A percentile compares a stretch with the other conserved stretches of the same genome.
These are phyloP conservation scores for Musa troglodytarum DNA, from an alignment of 176 grass and related monocot species.

Conservation along the genomic window DNA sequence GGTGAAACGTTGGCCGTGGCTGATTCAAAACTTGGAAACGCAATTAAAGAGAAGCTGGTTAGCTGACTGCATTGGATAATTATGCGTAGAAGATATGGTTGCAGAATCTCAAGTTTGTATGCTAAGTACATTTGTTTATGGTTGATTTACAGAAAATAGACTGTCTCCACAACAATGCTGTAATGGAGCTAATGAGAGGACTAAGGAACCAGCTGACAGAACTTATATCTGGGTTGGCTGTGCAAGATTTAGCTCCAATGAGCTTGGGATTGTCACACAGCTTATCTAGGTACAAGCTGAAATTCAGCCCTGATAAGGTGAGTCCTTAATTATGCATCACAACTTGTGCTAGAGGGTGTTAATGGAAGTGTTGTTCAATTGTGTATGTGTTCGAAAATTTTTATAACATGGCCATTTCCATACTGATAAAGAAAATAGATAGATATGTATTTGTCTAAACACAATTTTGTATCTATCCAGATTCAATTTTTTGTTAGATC, in stretches of 20 bases:
- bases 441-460: too few relatives aligned
- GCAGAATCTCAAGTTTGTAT: background rate
- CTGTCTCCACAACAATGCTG: slow-evolving; percentile 66
- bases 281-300: slow-evolving; percentile 88
- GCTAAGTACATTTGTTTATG: background rate
- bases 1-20: slow-evolving; percentile 83
- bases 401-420: too few relatives aligned
- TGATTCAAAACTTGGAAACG: slow-evolving; percentile 84
- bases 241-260: slow-evolving; percentile 81
- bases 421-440: too few relatives aligned
- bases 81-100: background rate
- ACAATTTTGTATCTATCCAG: too few relatives aligned
- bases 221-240: slow-evolving; percentile 71
- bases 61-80: background rate
- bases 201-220: slow-evolving; percentile 69
- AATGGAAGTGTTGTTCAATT: too few relatives aligned
- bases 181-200: slow-evolving; percentile 94
- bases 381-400: too few relatives aligned
- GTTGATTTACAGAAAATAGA: slow-evolving; percentile 64
- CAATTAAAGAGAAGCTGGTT: slow-evolving; percentile 87
- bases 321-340: background rate
- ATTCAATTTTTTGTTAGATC: too few relatives aligned
- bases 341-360: too few relatives aligned
- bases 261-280: slow-evolving; percentile 84
- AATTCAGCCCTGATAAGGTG: slow-evolving; percentile 95